Evolutionary conservation across 202 grass and related monocot species (phyloP).

Genomic region (Tripidium arundinaceum): DNA sequence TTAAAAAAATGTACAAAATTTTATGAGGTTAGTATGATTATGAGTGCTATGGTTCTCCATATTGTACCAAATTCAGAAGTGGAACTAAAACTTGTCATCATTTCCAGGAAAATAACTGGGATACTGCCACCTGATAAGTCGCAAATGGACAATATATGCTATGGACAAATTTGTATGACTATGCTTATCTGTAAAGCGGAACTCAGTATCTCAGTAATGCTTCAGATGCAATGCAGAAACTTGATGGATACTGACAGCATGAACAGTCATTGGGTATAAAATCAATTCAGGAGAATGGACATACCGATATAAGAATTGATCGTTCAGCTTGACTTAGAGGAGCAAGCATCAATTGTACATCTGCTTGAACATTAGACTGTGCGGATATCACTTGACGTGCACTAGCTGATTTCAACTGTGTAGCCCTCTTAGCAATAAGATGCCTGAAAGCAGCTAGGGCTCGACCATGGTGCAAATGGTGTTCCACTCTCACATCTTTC

Average conservation of each 20-base stretch:
- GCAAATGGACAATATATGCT: neutral
- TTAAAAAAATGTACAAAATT: neutral
- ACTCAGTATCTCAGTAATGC: neutral
- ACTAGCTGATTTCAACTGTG: constrained; percentile 70
- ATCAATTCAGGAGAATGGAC: constrained; percentile 31
- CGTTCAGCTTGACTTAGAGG: constrained; percentile 81
- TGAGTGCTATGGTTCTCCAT: neutral
- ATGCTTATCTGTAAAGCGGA: neutral
- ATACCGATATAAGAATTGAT: constrained; percentile 82
- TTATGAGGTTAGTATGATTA: neutral
- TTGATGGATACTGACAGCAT: too few relatives aligned
- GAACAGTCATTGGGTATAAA: neutral
- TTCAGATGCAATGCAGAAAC: neutral
- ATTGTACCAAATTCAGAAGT: constrained; percentile 22
- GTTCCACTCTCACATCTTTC: constrained; percentile 83
- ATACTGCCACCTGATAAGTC: constrained; percentile 8
- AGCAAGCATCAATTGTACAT: constrained; percentile 75
- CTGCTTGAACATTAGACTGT: constrained; percentile 70
- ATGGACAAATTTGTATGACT: constrained; percentile 9
- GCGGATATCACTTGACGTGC: constrained; percentile 52
- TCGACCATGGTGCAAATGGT: constrained; percentile 87
- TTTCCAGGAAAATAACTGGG: constrained; percentile 10
- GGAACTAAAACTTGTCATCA: constrained; percentile 1
- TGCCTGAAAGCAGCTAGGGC: constrained; percentile 84
- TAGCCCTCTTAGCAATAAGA: constrained; percentile 79